Evolutionary conservation across 106 monocot species (phyloP).

Genomic region (Acanthochlamys bracteata): DNA sequence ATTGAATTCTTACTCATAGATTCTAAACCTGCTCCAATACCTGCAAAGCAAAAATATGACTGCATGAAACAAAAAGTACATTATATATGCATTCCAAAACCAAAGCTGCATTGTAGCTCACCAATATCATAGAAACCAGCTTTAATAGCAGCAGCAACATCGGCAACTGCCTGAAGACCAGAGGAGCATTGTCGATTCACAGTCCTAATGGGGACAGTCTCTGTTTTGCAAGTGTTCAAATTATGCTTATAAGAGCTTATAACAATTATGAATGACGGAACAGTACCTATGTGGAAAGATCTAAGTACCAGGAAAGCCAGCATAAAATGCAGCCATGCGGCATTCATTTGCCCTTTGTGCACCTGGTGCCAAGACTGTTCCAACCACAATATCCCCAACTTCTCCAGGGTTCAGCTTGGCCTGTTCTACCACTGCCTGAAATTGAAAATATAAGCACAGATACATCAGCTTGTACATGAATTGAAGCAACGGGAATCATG

Average conservation of each 20-base stretch:
- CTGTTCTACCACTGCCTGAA: slow-evolving; percentile 15
- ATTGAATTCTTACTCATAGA: slow-evolving; percentile 62
- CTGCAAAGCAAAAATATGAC: slow-evolving; percentile 17
- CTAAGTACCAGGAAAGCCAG: slow-evolving; percentile 65
- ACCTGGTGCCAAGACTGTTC: slow-evolving; percentile 51
- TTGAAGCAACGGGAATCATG: too few species aligned
- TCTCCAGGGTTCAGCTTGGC: slow-evolving; percentile 18
- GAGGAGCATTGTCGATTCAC: slow-evolving; percentile 97
- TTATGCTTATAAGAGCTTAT: too few species aligned
- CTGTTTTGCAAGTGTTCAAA: slow-evolving; percentile 16
- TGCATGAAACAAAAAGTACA: too few species aligned
- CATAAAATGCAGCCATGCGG: slow-evolving; percentile 73
- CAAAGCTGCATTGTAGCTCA: slow-evolving; percentile 8
- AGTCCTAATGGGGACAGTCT: slow-evolving; percentile 86
- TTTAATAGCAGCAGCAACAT: slow-evolving; percentile 93
- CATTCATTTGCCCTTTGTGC: slow-evolving; percentile 64
- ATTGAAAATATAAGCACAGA: background rate
- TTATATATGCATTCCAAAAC: too few species aligned
- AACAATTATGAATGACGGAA: too few species aligned
- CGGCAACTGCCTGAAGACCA: slow-evolving; percentile 95
- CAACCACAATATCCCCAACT: slow-evolving; percentile 72
- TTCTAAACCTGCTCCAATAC: slow-evolving; percentile 92
- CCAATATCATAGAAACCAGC: slow-evolving; percentile 98
- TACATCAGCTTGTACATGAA: too few species aligned
- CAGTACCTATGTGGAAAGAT: too few species aligned